These are phyloP conservation scores for Paraphaeosphaeria minitans DNA, from an alignment of 2,329 filamentous ascomycete genomes.

Conservation along the genomic window DNA sequence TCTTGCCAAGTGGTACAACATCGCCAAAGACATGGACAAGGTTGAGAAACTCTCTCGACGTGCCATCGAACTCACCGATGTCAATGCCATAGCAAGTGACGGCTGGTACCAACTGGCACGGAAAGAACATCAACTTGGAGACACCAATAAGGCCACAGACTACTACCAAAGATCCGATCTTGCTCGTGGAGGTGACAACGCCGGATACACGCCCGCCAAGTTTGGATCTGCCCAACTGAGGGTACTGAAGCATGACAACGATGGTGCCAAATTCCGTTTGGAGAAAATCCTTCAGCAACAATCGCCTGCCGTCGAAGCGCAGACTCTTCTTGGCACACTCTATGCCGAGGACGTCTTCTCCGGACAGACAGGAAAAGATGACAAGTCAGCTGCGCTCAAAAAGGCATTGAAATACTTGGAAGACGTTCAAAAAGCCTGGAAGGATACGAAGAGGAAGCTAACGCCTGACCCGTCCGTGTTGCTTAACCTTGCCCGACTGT, in stretches of 20 bases:
- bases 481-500: slow-evolving; percentile 87
- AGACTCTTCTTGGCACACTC: slow-evolving; percentile 87
- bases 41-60: slow-evolving; percentile 88
- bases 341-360: slow-evolving; percentile 94
- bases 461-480: slow-evolving; percentile 84
- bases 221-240: slow-evolving; percentile 92
- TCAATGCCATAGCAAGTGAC: slow-evolving; percentile 95
- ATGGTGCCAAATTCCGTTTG: slow-evolving; percentile 88
- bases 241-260: slow-evolving; percentile 80
- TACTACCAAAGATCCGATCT: slow-evolving; percentile 91
- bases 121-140: slow-evolving; percentile 84
- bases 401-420: slow-evolving; percentile 88
- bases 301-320: slow-evolving; percentile 79
- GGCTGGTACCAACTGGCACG: slow-evolving; percentile 94
- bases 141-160: slow-evolving; percentile 76
- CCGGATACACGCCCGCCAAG: slow-evolving; percentile 90
- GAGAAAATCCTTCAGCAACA: slow-evolving; percentile 93
- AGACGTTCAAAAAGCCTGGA: slow-evolving; percentile 84
- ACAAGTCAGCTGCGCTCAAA: slow-evolving; percentile 82
- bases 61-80: slow-evolving; percentile 93
- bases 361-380: slow-evolving; percentile 75
- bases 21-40: slow-evolving; percentile 77
- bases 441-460: slow-evolving; percentile 85
- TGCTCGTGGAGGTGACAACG: slow-evolving; percentile 87
- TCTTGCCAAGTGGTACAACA: slow-evolving; percentile 88